These are phyloP conservation scores for Aspergillus awamori DNA, from an alignment of 2,329 filamentous ascomycete species.

Conservation along the genomic window DNA sequence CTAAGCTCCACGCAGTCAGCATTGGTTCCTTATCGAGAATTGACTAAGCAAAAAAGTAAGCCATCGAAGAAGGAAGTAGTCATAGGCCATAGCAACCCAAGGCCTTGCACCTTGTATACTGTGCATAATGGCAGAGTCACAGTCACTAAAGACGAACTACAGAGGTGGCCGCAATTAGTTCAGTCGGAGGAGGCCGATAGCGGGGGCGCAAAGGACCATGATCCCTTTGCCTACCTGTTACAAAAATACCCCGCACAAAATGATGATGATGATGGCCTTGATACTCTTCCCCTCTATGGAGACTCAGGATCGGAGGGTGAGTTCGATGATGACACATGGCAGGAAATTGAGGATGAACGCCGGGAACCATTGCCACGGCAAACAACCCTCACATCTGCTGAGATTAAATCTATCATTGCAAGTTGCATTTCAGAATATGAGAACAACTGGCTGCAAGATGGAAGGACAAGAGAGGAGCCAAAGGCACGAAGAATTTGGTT, in stretches of 20 bases:
- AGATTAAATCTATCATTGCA: constrained; percentile 58
- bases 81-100: constrained; percentile 15
- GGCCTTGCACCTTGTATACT: constrained; percentile 36
- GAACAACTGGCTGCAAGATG: constrained; percentile 60
- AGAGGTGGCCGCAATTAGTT: constrained; percentile 33
- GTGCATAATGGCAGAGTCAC: constrained; percentile 26
- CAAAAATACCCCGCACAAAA: constrained; percentile 46
- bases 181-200: neutral
- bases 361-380: constrained; percentile 22
- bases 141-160: constrained; percentile 31
- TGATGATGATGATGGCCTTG: constrained; percentile 44
- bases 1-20: constrained; percentile 28
- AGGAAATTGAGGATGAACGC: constrained; percentile 63
- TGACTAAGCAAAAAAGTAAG: neutral
- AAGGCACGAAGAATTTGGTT: constrained; percentile 67
- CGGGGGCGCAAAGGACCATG: constrained; percentile 3
- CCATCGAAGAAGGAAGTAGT: constrained; percentile 13
- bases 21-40: constrained; percentile 30
- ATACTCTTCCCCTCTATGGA: constrained; percentile 55
- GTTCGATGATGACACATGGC: constrained; percentile 62
- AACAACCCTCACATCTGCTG: constrained; percentile 46
- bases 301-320: constrained; percentile 58
- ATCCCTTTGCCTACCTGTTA: constrained; percentile 40
- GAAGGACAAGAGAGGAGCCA: constrained; percentile 57
- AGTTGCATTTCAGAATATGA: constrained; percentile 56